A percentile compares a stretch with the other conserved stretches of the same genome.
phyloP scores from a whole-genome alignment of 768 basidiomycete species.

The Hypsizygus marmoreus region DNA sequence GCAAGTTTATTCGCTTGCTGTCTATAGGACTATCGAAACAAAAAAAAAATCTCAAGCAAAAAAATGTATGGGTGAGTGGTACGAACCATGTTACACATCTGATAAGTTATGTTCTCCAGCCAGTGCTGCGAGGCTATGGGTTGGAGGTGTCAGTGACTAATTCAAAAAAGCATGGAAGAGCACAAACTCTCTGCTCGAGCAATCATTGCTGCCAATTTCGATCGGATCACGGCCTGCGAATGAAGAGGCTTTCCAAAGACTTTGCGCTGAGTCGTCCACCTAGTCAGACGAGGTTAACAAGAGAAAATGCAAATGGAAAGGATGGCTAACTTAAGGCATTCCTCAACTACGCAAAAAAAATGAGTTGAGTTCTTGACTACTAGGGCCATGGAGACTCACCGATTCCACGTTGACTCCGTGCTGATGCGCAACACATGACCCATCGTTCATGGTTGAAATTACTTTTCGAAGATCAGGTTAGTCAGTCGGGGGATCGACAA shows the following conservation, averaged over 20 bases:
- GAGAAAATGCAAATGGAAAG: not conserved
- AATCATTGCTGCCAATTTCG: constrained; percentile 90
- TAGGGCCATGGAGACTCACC: constrained; percentile 8
- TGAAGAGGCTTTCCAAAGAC: constrained; percentile 89
- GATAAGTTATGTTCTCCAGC: constrained; percentile 87
- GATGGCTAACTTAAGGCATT: constrained; percentile 69
- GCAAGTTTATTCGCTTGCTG: constrained; percentile 78
- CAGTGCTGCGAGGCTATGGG: constrained; percentile 55
- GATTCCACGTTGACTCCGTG: constrained; percentile 20
- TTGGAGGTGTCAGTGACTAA: not conserved
- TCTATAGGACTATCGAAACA: constrained; percentile 50
- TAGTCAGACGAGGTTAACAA: constrained; percentile 21
- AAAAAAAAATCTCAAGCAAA: not conserved
- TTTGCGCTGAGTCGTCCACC: constrained; percentile 86
- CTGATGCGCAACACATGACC: constrained; percentile 57
- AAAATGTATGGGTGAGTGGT: not conserved
- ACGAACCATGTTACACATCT: constrained; percentile 78
- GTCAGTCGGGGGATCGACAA: not conserved
- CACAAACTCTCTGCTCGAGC: constrained; percentile 55
- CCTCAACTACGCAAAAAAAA: constrained; percentile 54
- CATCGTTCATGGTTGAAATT: constrained; percentile 97
- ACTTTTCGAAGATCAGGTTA: constrained; percentile 26
- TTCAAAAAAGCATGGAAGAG: not conserved
- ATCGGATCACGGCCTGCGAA: constrained; percentile 83
- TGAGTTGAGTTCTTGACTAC: not conserved